Evolutionary conservation across 495 filamentous ascomycete genomes (phyloP), one percentile per base, ranked within the genome.

Genomic region (Parathielavia appendiculata): DNA sequence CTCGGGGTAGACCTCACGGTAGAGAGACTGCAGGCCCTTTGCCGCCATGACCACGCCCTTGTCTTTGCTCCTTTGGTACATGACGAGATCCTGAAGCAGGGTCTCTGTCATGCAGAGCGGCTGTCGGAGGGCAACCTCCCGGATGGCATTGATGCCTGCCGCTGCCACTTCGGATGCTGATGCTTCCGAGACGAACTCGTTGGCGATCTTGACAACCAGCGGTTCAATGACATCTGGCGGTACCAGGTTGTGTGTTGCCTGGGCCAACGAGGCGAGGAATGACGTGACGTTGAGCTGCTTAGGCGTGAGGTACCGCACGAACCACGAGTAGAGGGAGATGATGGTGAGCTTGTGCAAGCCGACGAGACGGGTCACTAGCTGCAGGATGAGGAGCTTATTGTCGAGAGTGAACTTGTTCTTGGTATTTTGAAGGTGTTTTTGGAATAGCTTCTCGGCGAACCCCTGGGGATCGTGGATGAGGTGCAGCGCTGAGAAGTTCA

Each of bases 41-140:
- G 91, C 90, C 16, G 92, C 95, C 92, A 99, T 97, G 79, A 95
- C 88, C 13, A 95, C 90, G 58, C 91, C 91, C 73, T 97, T 97
- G 67, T 99, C 95, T 66, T 97, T 97, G 68, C 89, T 93, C 75
- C 92, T 95, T 57, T 91, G 82, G 73, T 99, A 99, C 83, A 91
- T 85, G 14, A 97, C 90, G 36, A 99, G 74, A 76, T 98, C 93
- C 70, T 97, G 93, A n/a, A 99, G 77, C 13, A 97, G 77, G 0
- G 92, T 95, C 59, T 95, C 88, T 61, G 88, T 90, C 87, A 99
- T 97, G 17, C 92, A 93, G 20, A 97, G 75, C 20, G 95, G 93
- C 66, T 97, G 92, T 53, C 93, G 79, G 3, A 83, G 85, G 68
- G 93, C 97, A 13, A 99, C 87, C 68, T 99, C 93, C 52, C 92